Evolutionary conservation across 2,329 filamentous ascomycete species (phyloP).

Genomic region (Leptoxyphium fumago): DNA sequence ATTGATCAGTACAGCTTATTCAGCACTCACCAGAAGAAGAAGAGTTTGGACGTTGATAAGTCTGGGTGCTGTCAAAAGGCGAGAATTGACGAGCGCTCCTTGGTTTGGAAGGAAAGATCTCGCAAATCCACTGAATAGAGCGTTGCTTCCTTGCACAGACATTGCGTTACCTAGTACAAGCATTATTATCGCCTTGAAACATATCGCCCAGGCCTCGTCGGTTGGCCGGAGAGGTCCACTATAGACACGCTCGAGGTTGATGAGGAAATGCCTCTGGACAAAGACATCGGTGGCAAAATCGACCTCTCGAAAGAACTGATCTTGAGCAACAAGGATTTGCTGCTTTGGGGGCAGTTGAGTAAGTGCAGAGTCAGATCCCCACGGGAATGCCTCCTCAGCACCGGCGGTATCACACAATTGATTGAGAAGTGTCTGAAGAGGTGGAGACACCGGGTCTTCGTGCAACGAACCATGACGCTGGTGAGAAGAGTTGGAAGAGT

Average conservation of each 20-base stretch:
- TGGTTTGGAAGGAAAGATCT: neutral
- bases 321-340: neutral
- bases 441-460: neutral
- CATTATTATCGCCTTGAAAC: constrained; percentile 2
- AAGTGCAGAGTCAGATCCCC: neutral
- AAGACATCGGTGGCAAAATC: constrained; percentile 2
- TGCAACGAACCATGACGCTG: neutral
- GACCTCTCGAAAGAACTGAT: constrained; percentile 1
- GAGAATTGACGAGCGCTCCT: neutral
- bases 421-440: neutral
- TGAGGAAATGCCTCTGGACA: neutral
- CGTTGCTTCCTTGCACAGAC: neutral
- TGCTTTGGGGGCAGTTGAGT: neutral
- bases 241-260: constrained; percentile 2
- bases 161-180: constrained; percentile 1
- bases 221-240: neutral
- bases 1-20: no score
- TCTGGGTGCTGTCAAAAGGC: constrained; percentile 1
- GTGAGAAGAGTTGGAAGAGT: neutral
- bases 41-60: constrained; percentile 3
- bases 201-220: constrained; percentile 1
- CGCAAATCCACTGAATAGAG: neutral
- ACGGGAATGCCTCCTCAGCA: neutral
- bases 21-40: constrained; percentile 2
- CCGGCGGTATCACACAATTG: neutral